Conservation (phyloP, 169 alveolate species). For the Cryptosporidium andersoni region DNA sequence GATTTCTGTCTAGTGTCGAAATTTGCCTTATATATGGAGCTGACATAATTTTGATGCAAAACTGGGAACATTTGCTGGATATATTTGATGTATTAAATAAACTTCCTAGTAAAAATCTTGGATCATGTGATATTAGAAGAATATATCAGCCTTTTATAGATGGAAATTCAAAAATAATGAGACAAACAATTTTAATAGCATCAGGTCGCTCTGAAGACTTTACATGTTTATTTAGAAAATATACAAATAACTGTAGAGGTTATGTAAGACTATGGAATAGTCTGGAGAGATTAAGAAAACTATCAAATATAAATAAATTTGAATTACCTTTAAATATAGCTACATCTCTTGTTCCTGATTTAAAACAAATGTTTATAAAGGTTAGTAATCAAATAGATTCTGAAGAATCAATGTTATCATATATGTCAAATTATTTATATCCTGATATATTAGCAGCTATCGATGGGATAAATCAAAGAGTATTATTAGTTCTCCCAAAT, state of each 20-base stretch:
- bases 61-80: constrained; percentile 82
- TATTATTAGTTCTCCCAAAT: constrained; percentile 36
- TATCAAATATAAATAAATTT: background rate
- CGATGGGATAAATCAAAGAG: constrained; percentile 54
- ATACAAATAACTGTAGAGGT: constrained; percentile 72
- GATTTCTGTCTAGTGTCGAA: constrained; percentile 87
- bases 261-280: constrained; percentile 69
- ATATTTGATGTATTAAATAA: constrained; percentile 75
- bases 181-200: constrained; percentile 74
- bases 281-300: constrained; percentile 2
- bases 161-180: constrained; percentile 74
- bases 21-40: constrained; percentile 82
- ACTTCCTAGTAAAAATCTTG: constrained; percentile 75
- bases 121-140: constrained; percentile 79
- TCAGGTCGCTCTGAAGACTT: constrained; percentile 41
- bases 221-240: constrained; percentile 45
- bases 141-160: constrained; percentile 74
- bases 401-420: constrained; percentile 25
- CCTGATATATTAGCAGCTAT: constrained; percentile 64
- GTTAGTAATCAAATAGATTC: constrained; percentile 24
- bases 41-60: constrained; percentile 86
- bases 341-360: constrained; percentile 11
- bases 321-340: constrained; percentile 31
- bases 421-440: constrained; percentile 21
- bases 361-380: constrained; percentile 61